Base-by-base conservation (phyloP, 768 basidiomycete genomes). In the Arthromyces matolae region DNA sequence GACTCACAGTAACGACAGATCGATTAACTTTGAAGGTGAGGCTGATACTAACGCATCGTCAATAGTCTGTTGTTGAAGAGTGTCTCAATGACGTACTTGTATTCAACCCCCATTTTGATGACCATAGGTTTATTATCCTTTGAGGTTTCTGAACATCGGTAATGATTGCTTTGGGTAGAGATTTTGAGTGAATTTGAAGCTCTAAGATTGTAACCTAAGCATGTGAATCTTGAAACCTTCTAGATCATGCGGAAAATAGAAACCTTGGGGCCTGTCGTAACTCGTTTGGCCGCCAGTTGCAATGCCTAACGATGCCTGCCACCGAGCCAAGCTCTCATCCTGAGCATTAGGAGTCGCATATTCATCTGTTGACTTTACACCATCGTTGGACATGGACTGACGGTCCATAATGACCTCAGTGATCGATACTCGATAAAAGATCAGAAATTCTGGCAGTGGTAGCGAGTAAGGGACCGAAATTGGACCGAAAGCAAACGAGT, bases 291-390 rank as follows among this genome's bases (percentile, higher is more conserved):
- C 72, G 23, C 78, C 83, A 28, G 81, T 75, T 42, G 78, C 76
- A 51, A 97, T 83, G 44, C 95, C 95, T 22, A 98, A 77, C 44
- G 86, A 92, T 31, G 90, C 91, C 66, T 98, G 97, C 95, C 95
- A 98, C 54, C 92, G 84, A 25, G 86, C 84, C 59, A 98, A 78
- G 65, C 89, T 92, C 69, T 96, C 94, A 64, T 97, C 94, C 51
- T 88, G 76, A 24, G 86, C 84, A 69, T 96, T 94, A 35, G 95
- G 80, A 31, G 83, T 69, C 19, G 89, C 86, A 36, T 91, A 89
- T 64, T 94, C 90, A 20, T 89, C 90, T 10, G 86, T 70, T 36
- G 77, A 75, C 72, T 89, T 89, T 25, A 75, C 78, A 48, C 76
- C 81, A 28, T 71, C 63, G 29, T n/a, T n/a, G n/a, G n/a, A n/a